Evolutionary conservation across 2,329 filamentous ascomycete species (phyloP).

Genomic region (Verticillium nonalfalfae): DNA sequence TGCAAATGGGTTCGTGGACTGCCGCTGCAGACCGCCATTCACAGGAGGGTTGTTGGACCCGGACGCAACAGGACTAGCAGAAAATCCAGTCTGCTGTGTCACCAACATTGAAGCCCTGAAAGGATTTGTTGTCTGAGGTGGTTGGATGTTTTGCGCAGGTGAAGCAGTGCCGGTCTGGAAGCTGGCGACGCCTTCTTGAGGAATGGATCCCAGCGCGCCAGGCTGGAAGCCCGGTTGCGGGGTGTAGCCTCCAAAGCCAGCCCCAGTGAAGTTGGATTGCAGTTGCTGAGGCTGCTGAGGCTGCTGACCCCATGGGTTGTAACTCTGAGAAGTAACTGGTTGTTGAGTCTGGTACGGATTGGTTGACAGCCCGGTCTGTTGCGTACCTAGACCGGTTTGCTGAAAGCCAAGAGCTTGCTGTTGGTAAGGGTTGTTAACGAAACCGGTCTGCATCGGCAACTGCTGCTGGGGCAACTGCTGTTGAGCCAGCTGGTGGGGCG

Average conservation of each 20-base stretch:
- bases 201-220: constrained; percentile 46
- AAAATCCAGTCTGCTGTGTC: constrained; percentile 42
- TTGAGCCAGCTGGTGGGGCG: constrained; percentile 21
- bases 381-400: constrained; percentile 32
- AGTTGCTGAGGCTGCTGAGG: constrained; percentile 34
- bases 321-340: constrained; percentile 29
- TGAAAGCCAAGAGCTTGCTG: constrained; percentile 22
- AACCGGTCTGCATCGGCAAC: constrained; percentile 17
- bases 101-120: constrained; percentile 88
- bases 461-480: constrained; percentile 13
- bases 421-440: constrained; percentile 17
- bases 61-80: constrained; percentile 30
- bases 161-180: constrained; percentile 43
- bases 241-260: constrained; percentile 79
- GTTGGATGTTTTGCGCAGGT: constrained; percentile 32
- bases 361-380: constrained; percentile 31
- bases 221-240: constrained; percentile 55
- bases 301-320: constrained; percentile 21
- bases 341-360: constrained; percentile 35
- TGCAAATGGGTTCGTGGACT: constrained; percentile 84
- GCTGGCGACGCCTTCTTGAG: constrained; percentile 46
- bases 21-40: constrained; percentile 31
- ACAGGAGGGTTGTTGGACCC: constrained; percentile 33
- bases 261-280: constrained; percentile 54
- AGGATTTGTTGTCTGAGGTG: constrained; percentile 73